Percentiles rank a stretch among this genome's conserved stretches.
phyloP scores from a whole-genome alignment of 2,329 filamentous ascomycete genomes.

The Harringtonia lauricola region DNA sequence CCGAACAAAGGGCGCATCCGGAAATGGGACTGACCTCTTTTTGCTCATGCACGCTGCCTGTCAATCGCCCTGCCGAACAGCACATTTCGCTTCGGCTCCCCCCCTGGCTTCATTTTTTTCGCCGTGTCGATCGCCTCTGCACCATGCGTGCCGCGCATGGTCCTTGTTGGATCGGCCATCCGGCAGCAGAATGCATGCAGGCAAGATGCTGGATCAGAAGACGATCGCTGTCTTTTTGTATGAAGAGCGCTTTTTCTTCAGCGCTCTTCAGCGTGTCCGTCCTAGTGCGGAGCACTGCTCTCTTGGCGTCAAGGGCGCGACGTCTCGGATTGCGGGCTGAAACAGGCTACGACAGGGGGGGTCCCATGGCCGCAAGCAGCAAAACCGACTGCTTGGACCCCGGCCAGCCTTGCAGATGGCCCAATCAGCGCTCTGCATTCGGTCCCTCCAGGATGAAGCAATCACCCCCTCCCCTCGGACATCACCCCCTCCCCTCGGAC shows the following conservation, averaged over 20 bases:
- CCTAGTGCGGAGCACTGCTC: no score
- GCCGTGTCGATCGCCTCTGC: not conserved
- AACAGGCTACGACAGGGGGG: constrained; percentile 22
- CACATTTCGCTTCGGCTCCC: no score
- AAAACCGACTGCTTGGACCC: constrained; percentile 11
- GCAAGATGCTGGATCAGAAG: not conserved
- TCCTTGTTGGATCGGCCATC: not conserved
- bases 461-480: constrained; percentile 10
- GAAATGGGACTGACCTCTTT: not conserved
- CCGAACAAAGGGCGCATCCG: not conserved
- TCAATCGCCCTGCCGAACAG: no score
- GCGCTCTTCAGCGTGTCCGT: no score
- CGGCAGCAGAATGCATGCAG: no score
- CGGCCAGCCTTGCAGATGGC: constrained; percentile 21
- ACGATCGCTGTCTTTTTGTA: not conserved
- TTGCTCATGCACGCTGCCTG: no score
- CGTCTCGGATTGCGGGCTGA: constrained; percentile 35
- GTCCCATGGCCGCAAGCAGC: constrained; percentile 10
- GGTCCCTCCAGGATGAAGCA: constrained; percentile 6
- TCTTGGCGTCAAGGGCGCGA: no score
- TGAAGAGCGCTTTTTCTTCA: no score
- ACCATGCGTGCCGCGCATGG: not conserved
- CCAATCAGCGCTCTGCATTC: constrained; percentile 18
- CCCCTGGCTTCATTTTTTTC: no score
- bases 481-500: constrained; percentile 18